Evolutionary conservation across 768 basidiomycete species (phyloP).

Genomic region (Mycena maculata): DNA sequence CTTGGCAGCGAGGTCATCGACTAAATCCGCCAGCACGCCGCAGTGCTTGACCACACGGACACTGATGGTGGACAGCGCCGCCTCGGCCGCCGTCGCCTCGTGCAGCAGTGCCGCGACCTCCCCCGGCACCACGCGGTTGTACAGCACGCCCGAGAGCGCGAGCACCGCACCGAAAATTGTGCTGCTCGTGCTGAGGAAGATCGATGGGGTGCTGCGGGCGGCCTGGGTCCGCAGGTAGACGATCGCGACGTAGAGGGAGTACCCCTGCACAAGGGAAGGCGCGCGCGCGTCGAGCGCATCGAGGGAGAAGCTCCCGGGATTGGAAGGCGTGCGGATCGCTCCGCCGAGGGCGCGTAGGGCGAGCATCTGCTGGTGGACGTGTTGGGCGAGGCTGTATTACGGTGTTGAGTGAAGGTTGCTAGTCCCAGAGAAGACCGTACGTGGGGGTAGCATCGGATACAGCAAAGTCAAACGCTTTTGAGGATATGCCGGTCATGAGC

Average conservation of each 20-base stretch:
- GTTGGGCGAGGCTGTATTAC: slow-evolving; percentile 20
- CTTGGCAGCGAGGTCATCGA: slow-evolving; percentile 5
- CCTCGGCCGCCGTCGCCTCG: slow-evolving; percentile 28
- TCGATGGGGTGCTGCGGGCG: slow-evolving; percentile 17
- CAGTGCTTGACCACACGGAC: slow-evolving; percentile 19
- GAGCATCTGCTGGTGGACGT: slow-evolving; percentile 18
- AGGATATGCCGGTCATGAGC: slow-evolving; percentile 47
- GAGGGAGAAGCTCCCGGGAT: slow-evolving; percentile 13
- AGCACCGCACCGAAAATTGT: slow-evolving; percentile 27
- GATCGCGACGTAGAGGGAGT: slow-evolving; percentile 27
- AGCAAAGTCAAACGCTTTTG: slow-evolving; percentile 46
- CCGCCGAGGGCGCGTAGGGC: slow-evolving; percentile 3
- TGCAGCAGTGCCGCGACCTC: slow-evolving; percentile 20
- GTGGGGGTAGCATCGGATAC: slow-evolving; percentile 9
- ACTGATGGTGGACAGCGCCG: slow-evolving; percentile 20
- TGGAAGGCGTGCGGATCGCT: slow-evolving; percentile 15
- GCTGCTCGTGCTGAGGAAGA: slow-evolving; percentile 26
- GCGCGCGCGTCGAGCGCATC: slow-evolving; percentile 17
- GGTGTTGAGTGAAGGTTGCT: not conserved
- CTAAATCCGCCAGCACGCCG: not conserved
- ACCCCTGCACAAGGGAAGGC: slow-evolving; percentile 26
- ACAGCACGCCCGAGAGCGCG: slow-evolving; percentile 25
- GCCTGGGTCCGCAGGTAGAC: slow-evolving; percentile 29
- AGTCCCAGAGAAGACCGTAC: not conserved
- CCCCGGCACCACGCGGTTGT: slow-evolving; percentile 23